Base-by-base conservation (phyloP, 139 green algal genomes). In the Coccomyxa sp. region DNA sequence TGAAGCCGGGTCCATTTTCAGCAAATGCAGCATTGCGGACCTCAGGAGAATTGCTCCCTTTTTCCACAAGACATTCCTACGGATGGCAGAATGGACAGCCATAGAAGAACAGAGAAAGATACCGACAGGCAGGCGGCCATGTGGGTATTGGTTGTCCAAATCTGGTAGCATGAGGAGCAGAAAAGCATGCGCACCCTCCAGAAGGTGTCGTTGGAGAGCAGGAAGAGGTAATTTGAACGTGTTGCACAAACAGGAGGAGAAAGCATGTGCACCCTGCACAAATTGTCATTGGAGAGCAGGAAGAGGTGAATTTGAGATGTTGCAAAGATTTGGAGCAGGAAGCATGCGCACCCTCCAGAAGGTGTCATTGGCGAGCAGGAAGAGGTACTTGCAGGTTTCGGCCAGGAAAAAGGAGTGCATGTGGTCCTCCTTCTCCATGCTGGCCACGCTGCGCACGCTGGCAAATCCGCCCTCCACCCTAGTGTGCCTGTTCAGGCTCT, bases 371-470 rank as follows among this genome's bases (percentile, higher is more conserved):
- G 79, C 75, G 0, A 82, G 15, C 11, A 86, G 77, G 63, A 75
- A 86, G 13, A 82, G 77, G 63, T 86, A 86, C 77, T 82, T 82
- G 63, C 77, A 82, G 13, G 77, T 74, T 45, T 86, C 82, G 60
- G 82, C 82, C 30, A 86, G 77, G 77, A 82, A 86, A 63, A 79
- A 86, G 63, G 32, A 75, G 38, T 32, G 82, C 82, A 80, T 79
- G 66, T 80, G 60, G 38, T 86, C 82, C 45, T 86, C 82, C 58
- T 71, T 21, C 63, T 71, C 63, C 76, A 45, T 82, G 76, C 30
- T 86, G 77, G 27, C 32, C 63, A 86, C 82, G 25, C 60, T 79
- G 63, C 71, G 77, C 16, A 86, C 27, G 66, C 77, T 79, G 45
- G 82, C 82, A 67, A 67, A 86, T 25, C 82, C 82, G 0, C 82